Percentiles rank a stretch among this genome's conserved stretches.
Evolutionary conservation across 495 filamentous ascomycete species (phyloP).

Genomic region (Xylaria venustula): DNA sequence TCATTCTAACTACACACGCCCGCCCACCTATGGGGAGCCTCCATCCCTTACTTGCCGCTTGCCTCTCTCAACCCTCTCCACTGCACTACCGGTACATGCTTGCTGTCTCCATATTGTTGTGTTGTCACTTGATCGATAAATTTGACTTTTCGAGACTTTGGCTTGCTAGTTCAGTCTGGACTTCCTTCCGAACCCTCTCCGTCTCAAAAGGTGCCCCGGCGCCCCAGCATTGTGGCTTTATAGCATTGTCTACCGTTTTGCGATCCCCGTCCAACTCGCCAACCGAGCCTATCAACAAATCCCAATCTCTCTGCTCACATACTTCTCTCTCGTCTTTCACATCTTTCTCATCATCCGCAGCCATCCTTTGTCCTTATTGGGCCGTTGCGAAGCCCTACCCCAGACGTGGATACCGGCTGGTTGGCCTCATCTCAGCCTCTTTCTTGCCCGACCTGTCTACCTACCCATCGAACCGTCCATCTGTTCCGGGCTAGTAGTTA

Average conservation of each 20-base stretch:
- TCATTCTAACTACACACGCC: conserved; percentile 2
- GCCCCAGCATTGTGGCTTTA: too few species aligned
- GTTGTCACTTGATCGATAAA: conserved; percentile 8
- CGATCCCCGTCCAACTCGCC: too few species aligned
- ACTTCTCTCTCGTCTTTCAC: background rate
- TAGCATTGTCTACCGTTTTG: too few species aligned
- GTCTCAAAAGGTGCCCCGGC: too few species aligned
- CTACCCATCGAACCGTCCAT: background rate
- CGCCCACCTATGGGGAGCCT: conserved; percentile 17
- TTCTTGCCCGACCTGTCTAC: background rate
- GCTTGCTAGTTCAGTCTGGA: background rate
- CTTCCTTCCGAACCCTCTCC: background rate
- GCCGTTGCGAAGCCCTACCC: conserved; percentile 1
- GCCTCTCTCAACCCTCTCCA: background rate
- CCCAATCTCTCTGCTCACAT: background rate
- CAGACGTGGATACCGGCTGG: conserved; percentile 7
- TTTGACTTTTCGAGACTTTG: conserved; percentile 1
- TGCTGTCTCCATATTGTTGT: conserved; percentile 1
- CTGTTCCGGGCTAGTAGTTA: background rate
- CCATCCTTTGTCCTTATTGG: background rate
- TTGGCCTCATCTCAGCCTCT: conserved; percentile 13
- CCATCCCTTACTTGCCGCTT: conserved; percentile 1
- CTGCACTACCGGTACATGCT: background rate
- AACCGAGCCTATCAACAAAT: background rate
- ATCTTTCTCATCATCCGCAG: background rate